These are phyloP conservation scores for Solioccasus polychromus DNA, from an alignment of 768 basidiomycete genomes.

Conservation along the genomic window DNA sequence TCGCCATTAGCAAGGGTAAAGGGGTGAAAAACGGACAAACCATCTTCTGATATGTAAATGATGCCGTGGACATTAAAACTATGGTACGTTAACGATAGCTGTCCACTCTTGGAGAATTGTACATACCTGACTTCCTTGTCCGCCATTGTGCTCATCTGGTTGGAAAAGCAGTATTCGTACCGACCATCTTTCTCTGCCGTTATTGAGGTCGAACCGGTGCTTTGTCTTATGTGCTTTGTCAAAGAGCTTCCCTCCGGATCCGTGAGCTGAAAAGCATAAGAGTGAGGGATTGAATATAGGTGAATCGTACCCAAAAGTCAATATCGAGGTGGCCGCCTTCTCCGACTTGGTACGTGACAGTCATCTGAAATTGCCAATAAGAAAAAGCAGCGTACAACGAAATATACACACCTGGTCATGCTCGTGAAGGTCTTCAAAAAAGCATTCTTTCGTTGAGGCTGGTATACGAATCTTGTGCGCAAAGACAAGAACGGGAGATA, in stretches of 20 bases:
- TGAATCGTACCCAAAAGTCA: slow-evolving; percentile 81
- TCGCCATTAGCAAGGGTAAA: slow-evolving; percentile 1
- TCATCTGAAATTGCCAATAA: slow-evolving; percentile 65
- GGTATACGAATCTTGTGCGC: slow-evolving; percentile 73
- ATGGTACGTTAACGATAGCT: neutral
- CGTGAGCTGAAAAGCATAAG: slow-evolving; percentile 59
- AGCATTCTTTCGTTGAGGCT: slow-evolving; percentile 87
- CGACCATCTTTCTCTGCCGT: slow-evolving; percentile 87
- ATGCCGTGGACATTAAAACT: slow-evolving; percentile 99
- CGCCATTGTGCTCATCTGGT: slow-evolving; percentile 95
- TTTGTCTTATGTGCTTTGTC: slow-evolving; percentile 79
- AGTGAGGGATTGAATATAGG: neutral
- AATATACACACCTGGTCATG: slow-evolving; percentile 72
- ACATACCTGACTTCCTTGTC: slow-evolving; percentile 89
- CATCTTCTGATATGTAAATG: slow-evolving; percentile 89
- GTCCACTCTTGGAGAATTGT: neutral
- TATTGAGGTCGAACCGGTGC: slow-evolving; percentile 85
- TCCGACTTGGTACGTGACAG: slow-evolving; percentile 97
- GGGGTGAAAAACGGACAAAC: slow-evolving; percentile 36
- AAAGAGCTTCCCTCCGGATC: slow-evolving; percentile 70
- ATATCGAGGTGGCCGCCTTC: slow-evolving; percentile 97
- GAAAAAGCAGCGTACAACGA: neutral
- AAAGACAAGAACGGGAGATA: slow-evolving; percentile 36
- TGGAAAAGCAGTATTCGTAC: slow-evolving; percentile 97
- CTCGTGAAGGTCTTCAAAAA: slow-evolving; percentile 90